Base-by-base conservation (phyloP, 1,284 basidiomycete species). In the Lignosus rhinocerotis region DNA sequence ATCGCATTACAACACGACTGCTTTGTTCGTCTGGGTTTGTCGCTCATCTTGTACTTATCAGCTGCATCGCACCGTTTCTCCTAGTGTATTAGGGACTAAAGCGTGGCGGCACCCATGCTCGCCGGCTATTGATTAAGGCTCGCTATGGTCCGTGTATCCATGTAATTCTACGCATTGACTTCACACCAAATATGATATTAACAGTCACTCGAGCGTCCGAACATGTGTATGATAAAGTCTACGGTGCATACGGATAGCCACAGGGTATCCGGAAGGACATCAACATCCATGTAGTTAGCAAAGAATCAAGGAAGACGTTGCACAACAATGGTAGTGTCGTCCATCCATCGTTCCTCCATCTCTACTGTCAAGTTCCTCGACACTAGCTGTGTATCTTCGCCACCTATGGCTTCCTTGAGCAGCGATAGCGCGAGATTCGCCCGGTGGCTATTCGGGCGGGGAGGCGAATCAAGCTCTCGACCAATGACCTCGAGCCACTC, bases 271-370 rank as follows among this genome's bases (percentile, higher is more conserved):
- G 19, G 14, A 21, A 19, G 45, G 33, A 36, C 10, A 19, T 38
- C n/a, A 10, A 19, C 41, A 17, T 21, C 1, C 1, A n/a, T 25
- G 25, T 2, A 25, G n/a, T 14, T 6, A 34, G 41, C 38, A 0
- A 34, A 10, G 39, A 6, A 12, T 53, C 41, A 64, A 19, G 54
- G 33, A 39, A 76, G 71, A 36, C 73, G 70, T 56, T 76, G 76
- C 47, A 87, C 79, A 25, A 87, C 62, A 36, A 88, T 77, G 0
- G 85, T 88, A n/a, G 84, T 82, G 68, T 88, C 86, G 69, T 88
- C 87, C 76, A 87, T 83, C 86, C 86, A 88, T 58, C 78, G 77
- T 41, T 78, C 78, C 42, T 78, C 75, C 78, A 85, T 84, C 68
- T 88, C 86, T 43, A 88, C 78, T 10, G 85, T 86, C 48, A 88